These are phyloP conservation scores for Ustilago nuda DNA, from an alignment of 1,284 basidiomycete genomes.

Conservation along the genomic window DNA sequence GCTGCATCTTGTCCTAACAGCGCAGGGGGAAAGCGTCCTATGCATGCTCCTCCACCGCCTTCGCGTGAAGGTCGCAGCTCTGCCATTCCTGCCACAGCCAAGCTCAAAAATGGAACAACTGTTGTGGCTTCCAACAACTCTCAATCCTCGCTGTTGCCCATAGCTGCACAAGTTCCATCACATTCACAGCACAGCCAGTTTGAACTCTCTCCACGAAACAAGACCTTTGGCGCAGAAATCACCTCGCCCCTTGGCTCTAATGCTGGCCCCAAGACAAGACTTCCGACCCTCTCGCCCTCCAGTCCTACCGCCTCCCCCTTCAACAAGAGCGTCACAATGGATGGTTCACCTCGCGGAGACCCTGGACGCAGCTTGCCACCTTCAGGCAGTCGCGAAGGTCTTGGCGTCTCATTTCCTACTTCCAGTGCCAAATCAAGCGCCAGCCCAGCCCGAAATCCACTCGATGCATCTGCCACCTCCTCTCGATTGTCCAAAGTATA, in stretches of 20 bases:
- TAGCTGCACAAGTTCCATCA: conserved; percentile 13
- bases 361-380: conserved; percentile 13
- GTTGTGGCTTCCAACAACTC: conserved; percentile 16
- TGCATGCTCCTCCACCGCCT: conserved; percentile 51
- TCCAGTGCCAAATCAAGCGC: conserved; percentile 18
- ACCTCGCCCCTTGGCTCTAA: conserved; percentile 23
- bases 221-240: conserved; percentile 3
- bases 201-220: conserved; percentile 39
- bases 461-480: conserved; percentile 33
- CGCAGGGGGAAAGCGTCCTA: conserved; percentile 37
- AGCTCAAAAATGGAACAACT: conserved; percentile 20
- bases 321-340: conserved; percentile 19
- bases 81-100: conserved; percentile 20
- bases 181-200: conserved; percentile 13
- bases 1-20: conserved; percentile 34
- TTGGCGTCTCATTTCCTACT: conserved; percentile 26
- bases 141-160: conserved; percentile 23
- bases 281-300: conserved; percentile 11
- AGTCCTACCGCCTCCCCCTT: conserved; percentile 30
- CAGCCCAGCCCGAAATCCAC: conserved; percentile 15
- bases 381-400: conserved; percentile 31
- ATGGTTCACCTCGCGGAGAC: conserved; percentile 19
- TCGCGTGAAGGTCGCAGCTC: conserved; percentile 40
- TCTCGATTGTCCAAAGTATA: conserved; percentile 72
- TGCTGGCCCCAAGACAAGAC: conserved; percentile 13